These are phyloP conservation scores for Neurospora sp. DNA, from an alignment of 495 filamentous ascomycete species.

Conservation along the genomic window DNA sequence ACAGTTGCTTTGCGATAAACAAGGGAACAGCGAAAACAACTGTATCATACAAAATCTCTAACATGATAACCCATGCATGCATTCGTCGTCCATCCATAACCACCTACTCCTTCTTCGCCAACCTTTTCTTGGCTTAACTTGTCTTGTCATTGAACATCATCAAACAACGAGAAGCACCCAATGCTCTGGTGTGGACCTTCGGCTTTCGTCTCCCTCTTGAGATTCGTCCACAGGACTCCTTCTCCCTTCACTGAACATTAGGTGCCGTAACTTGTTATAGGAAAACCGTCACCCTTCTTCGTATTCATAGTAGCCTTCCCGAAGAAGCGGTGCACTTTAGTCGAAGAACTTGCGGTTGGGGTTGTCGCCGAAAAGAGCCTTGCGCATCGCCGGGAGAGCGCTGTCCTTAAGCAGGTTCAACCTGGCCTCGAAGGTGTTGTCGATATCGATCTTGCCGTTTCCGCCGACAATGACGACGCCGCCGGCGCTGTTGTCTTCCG, in stretches of 20 bases:
- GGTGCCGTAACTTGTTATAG: background rate
- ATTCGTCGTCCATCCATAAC: background rate
- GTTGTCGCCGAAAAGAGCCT: constrained; percentile 84
- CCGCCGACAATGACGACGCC: constrained; percentile 72
- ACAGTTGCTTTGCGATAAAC: background rate
- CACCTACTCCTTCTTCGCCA: background rate
- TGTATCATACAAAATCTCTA: background rate
- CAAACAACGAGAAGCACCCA: background rate
- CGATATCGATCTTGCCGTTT: constrained; percentile 91
- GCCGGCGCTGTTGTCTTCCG: constrained; percentile 53
- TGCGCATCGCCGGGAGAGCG: constrained; percentile 74
- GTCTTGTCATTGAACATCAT: background rate
- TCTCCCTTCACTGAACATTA: background rate
- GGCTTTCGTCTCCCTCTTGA: background rate
- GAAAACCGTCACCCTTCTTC: background rate
- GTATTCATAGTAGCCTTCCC: background rate
- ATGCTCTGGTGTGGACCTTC: background rate
- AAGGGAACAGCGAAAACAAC: background rate
- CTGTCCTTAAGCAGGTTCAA: constrained; percentile 74
- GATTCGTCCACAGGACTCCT: background rate
- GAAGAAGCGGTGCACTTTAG: constrained; percentile 37
- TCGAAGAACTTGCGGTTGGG: constrained; percentile 89
- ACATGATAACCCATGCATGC: background rate
- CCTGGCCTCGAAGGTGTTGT: constrained; percentile 94
- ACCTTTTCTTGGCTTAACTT: background rate